These are phyloP conservation scores for Echites panduratus DNA, from an alignment of 257 asterid species.

Conservation along the genomic window DNA sequence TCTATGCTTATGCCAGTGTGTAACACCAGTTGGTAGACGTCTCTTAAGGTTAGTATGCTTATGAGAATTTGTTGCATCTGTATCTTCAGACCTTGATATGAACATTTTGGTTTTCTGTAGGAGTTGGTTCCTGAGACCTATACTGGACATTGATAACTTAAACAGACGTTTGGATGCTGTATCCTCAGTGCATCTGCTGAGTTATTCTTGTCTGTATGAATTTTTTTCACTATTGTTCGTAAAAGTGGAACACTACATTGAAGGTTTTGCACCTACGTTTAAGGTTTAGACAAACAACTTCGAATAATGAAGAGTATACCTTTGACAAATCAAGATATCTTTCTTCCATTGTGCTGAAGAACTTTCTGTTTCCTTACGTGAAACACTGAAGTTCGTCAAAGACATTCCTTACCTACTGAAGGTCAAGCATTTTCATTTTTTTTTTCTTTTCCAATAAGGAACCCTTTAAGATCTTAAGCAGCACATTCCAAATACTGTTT, in stretches of 20 bases:
- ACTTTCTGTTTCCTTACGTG: conserved; percentile 68
- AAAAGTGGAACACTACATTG: neutral
- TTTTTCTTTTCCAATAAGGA: conserved; percentile 9
- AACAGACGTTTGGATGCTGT: conserved; percentile 84
- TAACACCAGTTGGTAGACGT: conserved; percentile 93
- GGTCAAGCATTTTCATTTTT: conserved; percentile 38
- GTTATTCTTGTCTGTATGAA: neutral
- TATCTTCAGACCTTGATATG: conserved; percentile 24
- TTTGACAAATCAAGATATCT: conserved; percentile 66
- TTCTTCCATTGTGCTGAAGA: conserved; percentile 84
- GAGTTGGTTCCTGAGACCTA: conserved; percentile 97
- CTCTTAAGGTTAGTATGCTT: conserved; percentile 60
- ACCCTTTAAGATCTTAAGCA: neutral
- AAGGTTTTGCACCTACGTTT: neutral
- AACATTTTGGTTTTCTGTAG: conserved; percentile 36
- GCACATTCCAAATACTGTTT: neutral
- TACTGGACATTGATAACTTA: conserved; percentile 78
- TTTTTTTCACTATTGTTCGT: neutral
- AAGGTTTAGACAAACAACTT: neutral
- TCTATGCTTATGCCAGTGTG: conserved; percentile 64
- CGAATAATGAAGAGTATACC: conserved; percentile 13
- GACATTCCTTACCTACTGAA: conserved; percentile 84
- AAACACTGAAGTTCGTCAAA: conserved; percentile 85
- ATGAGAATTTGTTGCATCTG: conserved; percentile 18
- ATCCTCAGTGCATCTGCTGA: conserved; percentile 41